A percentile compares a stretch with the other conserved stretches of the same genome.
Conservation (phyloP, 1,284 basidiomycete genomes). For the Schizopora paradoxa region DNA sequence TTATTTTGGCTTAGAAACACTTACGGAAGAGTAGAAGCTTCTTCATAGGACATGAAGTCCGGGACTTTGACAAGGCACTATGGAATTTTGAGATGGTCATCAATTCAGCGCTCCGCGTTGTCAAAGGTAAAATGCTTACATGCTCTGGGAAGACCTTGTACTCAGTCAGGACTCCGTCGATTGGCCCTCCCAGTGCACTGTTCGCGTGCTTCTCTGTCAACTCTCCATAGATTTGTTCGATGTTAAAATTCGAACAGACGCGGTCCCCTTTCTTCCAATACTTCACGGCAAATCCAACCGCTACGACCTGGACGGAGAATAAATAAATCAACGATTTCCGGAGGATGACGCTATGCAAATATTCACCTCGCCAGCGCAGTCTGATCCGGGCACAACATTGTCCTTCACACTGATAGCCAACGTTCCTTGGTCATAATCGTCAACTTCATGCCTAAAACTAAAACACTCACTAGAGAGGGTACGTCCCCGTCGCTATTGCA, state of each 20-base stretch:
- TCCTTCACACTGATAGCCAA: constrained; percentile 24
- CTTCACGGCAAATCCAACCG: constrained; percentile 46
- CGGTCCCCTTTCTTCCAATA: constrained; percentile 50
- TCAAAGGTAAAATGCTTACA: constrained; percentile 25
- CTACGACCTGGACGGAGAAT: too few species aligned
- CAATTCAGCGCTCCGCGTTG: neutral
- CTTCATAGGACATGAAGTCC: constrained; percentile 43
- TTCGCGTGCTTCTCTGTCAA: constrained; percentile 22
- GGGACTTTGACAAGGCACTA: constrained; percentile 42
- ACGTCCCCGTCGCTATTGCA: constrained; percentile 31
- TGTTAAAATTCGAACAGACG: constrained; percentile 43
- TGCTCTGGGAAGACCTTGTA: constrained; percentile 43
- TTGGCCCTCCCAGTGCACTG: constrained; percentile 43
- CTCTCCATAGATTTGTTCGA: constrained; percentile 39
- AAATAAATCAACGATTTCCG: too few species aligned
- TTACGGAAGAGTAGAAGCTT: constrained; percentile 44
- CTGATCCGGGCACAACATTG: constrained; percentile 49
- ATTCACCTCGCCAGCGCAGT: constrained; percentile 57
- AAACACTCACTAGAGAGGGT: constrained; percentile 25
- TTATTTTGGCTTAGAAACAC: constrained; percentile 18
- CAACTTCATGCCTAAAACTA: neutral
- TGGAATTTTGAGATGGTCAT: neutral
- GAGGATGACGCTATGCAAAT: too few species aligned
- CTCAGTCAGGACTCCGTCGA: constrained; percentile 51
- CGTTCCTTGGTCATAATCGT: too few species aligned